Percentiles rank a stretch among this genome's conserved stretches.
phyloP scores from a whole-genome alignment of 1,284 basidiomycete species.

The Heterobasidion parviporum region DNA sequence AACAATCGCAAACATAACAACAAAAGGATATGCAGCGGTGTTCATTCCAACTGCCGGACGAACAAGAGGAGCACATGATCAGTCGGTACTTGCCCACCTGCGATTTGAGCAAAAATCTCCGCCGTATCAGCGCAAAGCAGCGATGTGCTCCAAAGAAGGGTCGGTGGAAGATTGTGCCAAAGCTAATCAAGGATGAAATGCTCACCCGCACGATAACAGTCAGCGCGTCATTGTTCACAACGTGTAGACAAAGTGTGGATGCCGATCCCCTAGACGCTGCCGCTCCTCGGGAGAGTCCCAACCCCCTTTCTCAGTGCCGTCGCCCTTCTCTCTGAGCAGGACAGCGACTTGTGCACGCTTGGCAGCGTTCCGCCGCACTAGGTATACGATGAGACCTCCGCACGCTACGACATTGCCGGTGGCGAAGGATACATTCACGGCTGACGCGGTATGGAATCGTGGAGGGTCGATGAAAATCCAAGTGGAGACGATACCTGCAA shows the following conservation, averaged over 20 bases:
- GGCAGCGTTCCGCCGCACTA: constrained; percentile 1
- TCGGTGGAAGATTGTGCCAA: too few relatives aligned
- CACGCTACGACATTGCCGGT: constrained; percentile 1
- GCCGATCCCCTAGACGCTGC: constrained; percentile 10
- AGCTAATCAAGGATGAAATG: too few relatives aligned
- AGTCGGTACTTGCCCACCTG: too few relatives aligned
- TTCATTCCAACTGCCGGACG: too few relatives aligned
- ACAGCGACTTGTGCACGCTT: constrained; percentile 6
- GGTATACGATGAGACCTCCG: constrained; percentile 2
- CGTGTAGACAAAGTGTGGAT: constrained; percentile 12
- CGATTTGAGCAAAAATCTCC: too few relatives aligned
- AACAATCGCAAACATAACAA: too few relatives aligned
- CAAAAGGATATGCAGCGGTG: too few relatives aligned
- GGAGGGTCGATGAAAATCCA: constrained; percentile 6
- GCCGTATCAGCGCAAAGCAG: too few relatives aligned
- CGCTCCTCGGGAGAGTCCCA: constrained; percentile 11
- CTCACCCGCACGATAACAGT: neutral
- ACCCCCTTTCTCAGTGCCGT: neutral
- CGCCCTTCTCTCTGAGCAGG: constrained; percentile 1
- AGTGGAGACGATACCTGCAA: constrained; percentile 20
- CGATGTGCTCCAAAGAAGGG: too few relatives aligned
- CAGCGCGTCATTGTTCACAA: neutral
- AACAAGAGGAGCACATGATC: too few relatives aligned
- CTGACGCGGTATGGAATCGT: constrained; percentile 9
- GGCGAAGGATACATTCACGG: constrained; percentile 9